Percentiles rank a stretch among this genome's conserved stretches.
These are phyloP conservation scores for Chaetomiaceae sp. DNA, from an alignment of 2,329 filamentous ascomycete genomes.

Conservation along the genomic window DNA sequence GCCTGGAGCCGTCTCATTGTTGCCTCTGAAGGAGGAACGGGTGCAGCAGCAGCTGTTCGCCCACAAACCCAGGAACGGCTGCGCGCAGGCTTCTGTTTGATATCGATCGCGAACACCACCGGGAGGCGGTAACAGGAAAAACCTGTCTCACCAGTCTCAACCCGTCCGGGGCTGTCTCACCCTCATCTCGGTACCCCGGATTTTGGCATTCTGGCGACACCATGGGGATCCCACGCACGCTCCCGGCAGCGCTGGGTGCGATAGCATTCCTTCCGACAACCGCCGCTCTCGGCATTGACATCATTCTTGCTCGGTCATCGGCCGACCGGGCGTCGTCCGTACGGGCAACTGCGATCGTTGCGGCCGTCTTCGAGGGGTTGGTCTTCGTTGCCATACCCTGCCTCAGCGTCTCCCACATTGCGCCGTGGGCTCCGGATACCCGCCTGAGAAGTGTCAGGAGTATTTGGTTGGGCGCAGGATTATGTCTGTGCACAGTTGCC, in stretches of 20 bases:
- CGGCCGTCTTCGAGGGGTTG: conserved; percentile 33
- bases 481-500: conserved; percentile 40
- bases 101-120: background rate
- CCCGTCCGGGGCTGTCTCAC: conserved; percentile 1
- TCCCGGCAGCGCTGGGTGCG: conserved; percentile 34
- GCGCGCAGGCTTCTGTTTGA: conserved; percentile 1
- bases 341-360: conserved; percentile 33
- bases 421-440: conserved; percentile 17
- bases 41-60: background rate
- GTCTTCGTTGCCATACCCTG: conserved; percentile 32
- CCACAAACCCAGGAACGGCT: background rate
- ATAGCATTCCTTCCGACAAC: conserved; percentile 35
- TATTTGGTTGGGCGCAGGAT: conserved; percentile 33
- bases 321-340: conserved; percentile 28
- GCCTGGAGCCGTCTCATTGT: too few relatives aligned
- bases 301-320: conserved; percentile 34
- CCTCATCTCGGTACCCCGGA: conserved; percentile 3
- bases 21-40: background rate
- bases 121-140: background rate
- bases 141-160: background rate
- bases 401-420: conserved; percentile 30
- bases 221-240: conserved; percentile 32
- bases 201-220: conserved; percentile 2
- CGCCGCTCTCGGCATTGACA: conserved; percentile 35
- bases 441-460: conserved; percentile 25